Conservation (phyloP, 2,329 filamentous ascomycete species). For the Pseudogymnoascus sp. region DNA sequence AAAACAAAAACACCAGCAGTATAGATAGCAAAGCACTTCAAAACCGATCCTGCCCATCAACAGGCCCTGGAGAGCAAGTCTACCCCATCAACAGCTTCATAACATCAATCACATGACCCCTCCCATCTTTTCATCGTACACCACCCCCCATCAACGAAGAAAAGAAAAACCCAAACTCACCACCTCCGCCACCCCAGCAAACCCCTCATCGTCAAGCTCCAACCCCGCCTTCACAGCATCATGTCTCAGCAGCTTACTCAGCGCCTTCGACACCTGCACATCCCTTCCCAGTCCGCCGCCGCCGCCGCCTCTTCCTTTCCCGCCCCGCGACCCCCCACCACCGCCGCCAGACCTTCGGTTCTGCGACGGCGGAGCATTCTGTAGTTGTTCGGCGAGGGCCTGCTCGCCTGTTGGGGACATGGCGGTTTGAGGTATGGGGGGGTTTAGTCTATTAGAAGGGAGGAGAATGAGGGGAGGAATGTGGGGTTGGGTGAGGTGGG, state of each 20-base stretch:
- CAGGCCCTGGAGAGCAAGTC: neutral
- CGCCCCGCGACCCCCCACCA: constrained; percentile 11
- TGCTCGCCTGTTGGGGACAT: neutral
- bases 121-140: constrained; percentile 2
- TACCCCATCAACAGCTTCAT: neutral
- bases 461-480: neutral
- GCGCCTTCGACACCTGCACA: constrained; percentile 26
- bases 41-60: neutral
- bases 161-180: constrained; percentile 35
- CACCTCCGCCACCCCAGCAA: constrained; percentile 48
- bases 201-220: constrained; percentile 50
- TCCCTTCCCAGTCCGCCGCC: constrained; percentile 21
- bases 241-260: constrained; percentile 29
- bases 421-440: neutral
- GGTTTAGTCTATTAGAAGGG: neutral
- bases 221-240: constrained; percentile 44
- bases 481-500: neutral
- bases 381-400: neutral
- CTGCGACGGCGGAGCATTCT: neutral
- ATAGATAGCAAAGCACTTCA: neutral
- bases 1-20: neutral
- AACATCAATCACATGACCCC: neutral
- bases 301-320: constrained; percentile 11
- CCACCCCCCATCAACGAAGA: constrained; percentile 10
- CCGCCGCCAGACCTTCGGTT: constrained; percentile 8